Percentiles rank a stretch among this genome's conserved stretches.
Conservation (phyloP, 1,284 basidiomycete genomes). For the Rhodotorula sp. region DNA sequence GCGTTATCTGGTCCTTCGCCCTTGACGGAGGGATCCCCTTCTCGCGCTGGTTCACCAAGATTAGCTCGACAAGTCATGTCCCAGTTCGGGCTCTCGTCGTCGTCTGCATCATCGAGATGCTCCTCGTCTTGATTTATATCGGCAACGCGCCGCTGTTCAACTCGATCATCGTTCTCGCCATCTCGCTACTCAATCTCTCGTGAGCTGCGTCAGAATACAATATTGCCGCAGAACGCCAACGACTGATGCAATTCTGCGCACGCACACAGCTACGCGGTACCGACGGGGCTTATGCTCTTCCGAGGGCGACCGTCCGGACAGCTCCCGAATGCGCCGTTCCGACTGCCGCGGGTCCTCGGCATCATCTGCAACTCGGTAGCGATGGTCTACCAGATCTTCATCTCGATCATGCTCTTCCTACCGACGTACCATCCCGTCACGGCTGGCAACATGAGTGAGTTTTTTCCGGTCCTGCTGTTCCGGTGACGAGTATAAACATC, state of each 20-base stretch:
- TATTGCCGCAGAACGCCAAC: too few species aligned
- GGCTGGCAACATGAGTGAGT: constrained; percentile 14
- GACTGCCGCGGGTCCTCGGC: constrained; percentile 1
- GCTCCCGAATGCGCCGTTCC: constrained; percentile 1
- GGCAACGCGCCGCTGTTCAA: constrained; percentile 11
- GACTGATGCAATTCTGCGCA: too few species aligned
- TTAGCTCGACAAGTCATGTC: neutral
- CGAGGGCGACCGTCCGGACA: constrained; percentile 7
- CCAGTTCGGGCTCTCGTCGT: constrained; percentile 5
- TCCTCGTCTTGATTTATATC: constrained; percentile 12
- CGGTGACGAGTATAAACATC: neutral
- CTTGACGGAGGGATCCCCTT: constrained; percentile 17
- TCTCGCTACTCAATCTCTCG: constrained; percentile 12
- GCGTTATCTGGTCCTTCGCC: constrained; percentile 10
- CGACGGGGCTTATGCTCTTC: constrained; percentile 15
- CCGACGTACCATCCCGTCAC: constrained; percentile 3
- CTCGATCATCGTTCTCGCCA: constrained; percentile 4
- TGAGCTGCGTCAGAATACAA: neutral
- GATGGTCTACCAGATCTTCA: constrained; percentile 1
- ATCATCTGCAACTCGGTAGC: constrained; percentile 1
- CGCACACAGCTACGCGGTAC: constrained; percentile 4
- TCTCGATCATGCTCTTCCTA: constrained; percentile 18
- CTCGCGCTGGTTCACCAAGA: neutral
- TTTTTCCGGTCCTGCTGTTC: neutral
- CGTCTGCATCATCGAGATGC: neutral